These are phyloP conservation scores for Cordyceps cateniannulata DNA, from an alignment of 2,329 filamentous ascomycete genomes.

Conservation along the genomic window DNA sequence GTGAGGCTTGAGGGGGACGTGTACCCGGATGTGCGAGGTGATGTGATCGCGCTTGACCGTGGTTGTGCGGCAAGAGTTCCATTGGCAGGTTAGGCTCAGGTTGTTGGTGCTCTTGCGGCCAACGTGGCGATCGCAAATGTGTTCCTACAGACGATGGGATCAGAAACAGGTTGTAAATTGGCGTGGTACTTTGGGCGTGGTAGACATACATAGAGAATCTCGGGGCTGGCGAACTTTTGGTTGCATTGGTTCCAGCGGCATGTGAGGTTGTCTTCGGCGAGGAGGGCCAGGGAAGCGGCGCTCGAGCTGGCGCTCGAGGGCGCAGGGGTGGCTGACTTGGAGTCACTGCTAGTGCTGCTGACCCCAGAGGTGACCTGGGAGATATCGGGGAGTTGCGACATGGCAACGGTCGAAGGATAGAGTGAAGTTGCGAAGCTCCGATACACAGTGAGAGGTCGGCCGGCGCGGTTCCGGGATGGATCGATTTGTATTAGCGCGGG, in stretches of 20 bases:
- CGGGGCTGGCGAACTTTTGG: constrained; percentile 51
- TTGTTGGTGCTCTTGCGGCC: constrained; percentile 99
- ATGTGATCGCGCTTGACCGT: constrained; percentile 99
- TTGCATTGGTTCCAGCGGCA: constrained; percentile 56
- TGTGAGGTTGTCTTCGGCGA: constrained; percentile 47
- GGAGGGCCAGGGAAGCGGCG: constrained; percentile 33
- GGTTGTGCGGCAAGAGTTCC: constrained; percentile 92
- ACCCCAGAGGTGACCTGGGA: constrained; percentile 24
- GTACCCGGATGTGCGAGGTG: constrained; percentile 96
- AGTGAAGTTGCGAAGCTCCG: not conserved
- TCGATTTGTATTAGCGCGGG: not conserved
- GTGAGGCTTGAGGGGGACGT: constrained; percentile 98
- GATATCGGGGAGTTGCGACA: constrained; percentile 14
- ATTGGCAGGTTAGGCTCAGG: constrained; percentile 92
- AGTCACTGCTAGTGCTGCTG: constrained; percentile 36
- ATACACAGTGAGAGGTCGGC: too few relatives aligned
- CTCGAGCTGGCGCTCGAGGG: constrained; percentile 43
- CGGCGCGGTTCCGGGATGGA: not conserved
- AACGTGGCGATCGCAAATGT: constrained; percentile 97
- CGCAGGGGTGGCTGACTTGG: constrained; percentile 47
- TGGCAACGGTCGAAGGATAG: not conserved
- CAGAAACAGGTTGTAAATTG: not conserved
- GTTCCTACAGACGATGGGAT: constrained; percentile 55
- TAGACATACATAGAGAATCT: constrained; percentile 54
- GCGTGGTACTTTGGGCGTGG: not conserved